Evolutionary conservation across 257 asterid genomes (phyloP).

Genomic region (Ehretia macrophylla): DNA sequence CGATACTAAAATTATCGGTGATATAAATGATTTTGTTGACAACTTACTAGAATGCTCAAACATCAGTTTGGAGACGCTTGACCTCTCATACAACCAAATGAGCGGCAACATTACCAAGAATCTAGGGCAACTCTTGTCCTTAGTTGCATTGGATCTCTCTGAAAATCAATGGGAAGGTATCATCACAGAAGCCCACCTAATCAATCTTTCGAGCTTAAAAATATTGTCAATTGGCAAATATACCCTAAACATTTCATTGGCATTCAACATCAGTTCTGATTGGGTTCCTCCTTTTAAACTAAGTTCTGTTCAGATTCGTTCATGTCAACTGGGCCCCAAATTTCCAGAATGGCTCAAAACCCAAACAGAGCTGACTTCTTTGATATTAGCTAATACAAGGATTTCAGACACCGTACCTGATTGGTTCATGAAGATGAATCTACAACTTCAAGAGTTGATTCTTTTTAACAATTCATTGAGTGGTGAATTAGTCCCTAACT

Average conservation of each 20-base stretch:
- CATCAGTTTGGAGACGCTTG: not conserved
- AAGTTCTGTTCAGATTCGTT: constrained; percentile 18
- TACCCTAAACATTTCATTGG: constrained; percentile 12
- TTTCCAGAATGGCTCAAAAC: no score
- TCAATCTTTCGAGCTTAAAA: constrained; percentile 24
- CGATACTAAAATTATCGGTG: constrained; percentile 15
- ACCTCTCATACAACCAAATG: constrained; percentile 2
- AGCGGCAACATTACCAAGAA: not conserved
- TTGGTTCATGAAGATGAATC: no score
- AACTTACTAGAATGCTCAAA: not conserved
- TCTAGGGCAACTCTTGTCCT: constrained; percentile 1
- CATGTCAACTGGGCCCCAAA: no score
- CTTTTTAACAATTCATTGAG: no score
- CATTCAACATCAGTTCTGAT: constrained; percentile 18
- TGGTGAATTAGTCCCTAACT: no score
- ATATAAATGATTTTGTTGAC: not conserved
- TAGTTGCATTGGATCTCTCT: constrained; percentile 5
- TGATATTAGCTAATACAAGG: no score
- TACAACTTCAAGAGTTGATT: no score
- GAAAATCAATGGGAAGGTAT: constrained; percentile 21
- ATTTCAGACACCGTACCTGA: no score
- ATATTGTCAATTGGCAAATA: constrained; percentile 20
- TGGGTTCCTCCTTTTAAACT: constrained; percentile 34
- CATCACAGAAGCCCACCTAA: constrained; percentile 28
- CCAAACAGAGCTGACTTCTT: no score